These are phyloP conservation scores for Anisogramma anomala DNA, from an alignment of 2,329 filamentous ascomycete genomes.

Conservation along the genomic window DNA sequence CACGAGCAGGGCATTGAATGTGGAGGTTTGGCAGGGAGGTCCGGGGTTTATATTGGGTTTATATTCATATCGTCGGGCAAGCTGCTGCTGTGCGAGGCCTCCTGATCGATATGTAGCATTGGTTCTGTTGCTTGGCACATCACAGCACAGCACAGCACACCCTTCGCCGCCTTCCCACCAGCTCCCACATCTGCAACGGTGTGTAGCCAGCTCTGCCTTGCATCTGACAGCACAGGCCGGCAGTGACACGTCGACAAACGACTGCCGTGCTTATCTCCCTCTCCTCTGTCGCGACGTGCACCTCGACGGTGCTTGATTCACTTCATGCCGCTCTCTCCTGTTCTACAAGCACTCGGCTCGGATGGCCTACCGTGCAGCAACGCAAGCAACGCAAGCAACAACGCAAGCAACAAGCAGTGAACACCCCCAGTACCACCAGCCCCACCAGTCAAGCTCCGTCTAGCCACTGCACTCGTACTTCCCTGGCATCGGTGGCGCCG, in stretches of 20 bases:
- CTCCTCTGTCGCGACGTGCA: too few relatives aligned
- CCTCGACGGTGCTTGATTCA: too few relatives aligned
- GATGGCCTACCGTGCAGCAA: slow-evolving; percentile 19
- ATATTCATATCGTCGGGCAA: too few relatives aligned
- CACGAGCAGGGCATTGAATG: too few relatives aligned
- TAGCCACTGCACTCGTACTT: slow-evolving; percentile 15
- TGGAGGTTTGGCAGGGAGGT: too few relatives aligned
- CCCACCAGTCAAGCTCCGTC: slow-evolving; percentile 15
- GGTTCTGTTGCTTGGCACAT: too few relatives aligned
- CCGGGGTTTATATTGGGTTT: too few relatives aligned
- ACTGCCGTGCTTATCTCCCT: slow-evolving; percentile 9
- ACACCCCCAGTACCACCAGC: slow-evolving; percentile 19
- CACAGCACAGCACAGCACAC: too few relatives aligned
- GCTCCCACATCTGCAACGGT: background rate
- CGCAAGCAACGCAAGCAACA: too few relatives aligned
- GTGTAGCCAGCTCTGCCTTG: background rate
- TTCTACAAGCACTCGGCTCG: slow-evolving; percentile 28
- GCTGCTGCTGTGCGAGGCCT: too few relatives aligned
- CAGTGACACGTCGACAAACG: slow-evolving; percentile 2
- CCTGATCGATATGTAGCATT: too few relatives aligned
- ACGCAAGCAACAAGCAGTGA: slow-evolving; percentile 19
- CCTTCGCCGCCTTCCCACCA: too few relatives aligned
- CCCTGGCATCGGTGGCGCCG: slow-evolving; percentile 18
- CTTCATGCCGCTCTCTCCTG: slow-evolving; percentile 28
- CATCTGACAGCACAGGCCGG: slow-evolving; percentile 2